Percentiles rank a stretch among this genome's conserved stretches.
Evolutionary conservation across 2,329 filamentous ascomycete genomes (phyloP).

Genomic region (Cylindrodendrum hubeiense): DNA sequence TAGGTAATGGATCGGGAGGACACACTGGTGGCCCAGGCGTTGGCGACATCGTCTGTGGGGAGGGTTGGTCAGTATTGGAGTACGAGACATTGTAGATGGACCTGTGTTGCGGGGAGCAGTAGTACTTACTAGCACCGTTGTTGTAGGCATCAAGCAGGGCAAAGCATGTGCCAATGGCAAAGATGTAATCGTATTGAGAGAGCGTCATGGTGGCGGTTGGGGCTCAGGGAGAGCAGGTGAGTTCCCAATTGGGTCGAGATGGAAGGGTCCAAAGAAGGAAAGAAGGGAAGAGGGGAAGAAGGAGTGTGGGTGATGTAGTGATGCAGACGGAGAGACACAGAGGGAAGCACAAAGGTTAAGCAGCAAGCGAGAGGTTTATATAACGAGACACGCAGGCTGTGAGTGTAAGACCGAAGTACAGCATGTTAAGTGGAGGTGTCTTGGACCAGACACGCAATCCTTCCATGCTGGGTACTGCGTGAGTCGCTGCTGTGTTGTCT

Average conservation of each 20-base stretch:
- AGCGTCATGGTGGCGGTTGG: slow-evolving; percentile 17
- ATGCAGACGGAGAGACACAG: slow-evolving; percentile 15
- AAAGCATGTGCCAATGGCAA: slow-evolving; percentile 81
- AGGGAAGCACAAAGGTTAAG: slow-evolving; percentile 14
- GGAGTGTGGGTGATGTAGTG: slow-evolving; percentile 1
- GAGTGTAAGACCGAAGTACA: not conserved
- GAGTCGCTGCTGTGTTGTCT: not conserved
- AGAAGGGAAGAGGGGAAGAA: not conserved
- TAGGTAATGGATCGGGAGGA: slow-evolving; percentile 83
- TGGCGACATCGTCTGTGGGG: slow-evolving; percentile 80
- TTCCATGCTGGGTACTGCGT: not conserved
- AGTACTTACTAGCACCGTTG: slow-evolving; percentile 79
- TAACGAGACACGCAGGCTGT: not conserved
- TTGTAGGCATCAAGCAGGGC: slow-evolving; percentile 83
- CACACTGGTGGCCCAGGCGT: slow-evolving; percentile 84
- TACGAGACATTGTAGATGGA: not conserved
- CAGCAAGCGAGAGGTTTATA: slow-evolving; percentile 21
- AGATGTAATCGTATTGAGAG: slow-evolving; percentile 65
- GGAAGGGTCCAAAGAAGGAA: not conserved
- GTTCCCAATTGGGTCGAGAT: not conserved
- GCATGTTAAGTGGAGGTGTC: not conserved
- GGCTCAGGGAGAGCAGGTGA: slow-evolving; percentile 1
- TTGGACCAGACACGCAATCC: not conserved
- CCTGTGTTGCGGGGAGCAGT: not conserved
- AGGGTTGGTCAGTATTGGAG: slow-evolving; percentile 22